Percentiles rank a stretch among this genome's conserved stretches.
Conservation (phyloP, 805 yeast genomes). For the Kuraishia cidri region DNA sequence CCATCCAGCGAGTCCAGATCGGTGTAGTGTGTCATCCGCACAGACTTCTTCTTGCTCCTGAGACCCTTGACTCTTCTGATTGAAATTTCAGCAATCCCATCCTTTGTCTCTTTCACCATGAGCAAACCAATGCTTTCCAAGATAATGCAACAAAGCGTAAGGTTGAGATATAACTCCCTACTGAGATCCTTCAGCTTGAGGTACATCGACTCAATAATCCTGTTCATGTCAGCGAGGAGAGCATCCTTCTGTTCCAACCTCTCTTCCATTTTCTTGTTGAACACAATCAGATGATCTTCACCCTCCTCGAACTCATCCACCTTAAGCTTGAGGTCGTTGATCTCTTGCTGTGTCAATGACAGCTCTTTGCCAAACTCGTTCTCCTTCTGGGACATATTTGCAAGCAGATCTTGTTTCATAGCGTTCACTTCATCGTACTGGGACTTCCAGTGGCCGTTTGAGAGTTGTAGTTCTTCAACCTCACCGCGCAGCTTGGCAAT, state of each 20-base stretch:
- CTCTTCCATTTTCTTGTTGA: conserved; percentile 27
- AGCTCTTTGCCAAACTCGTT: conserved; percentile 48
- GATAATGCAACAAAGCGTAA: conserved; percentile 43
- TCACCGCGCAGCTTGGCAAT: conserved; percentile 13
- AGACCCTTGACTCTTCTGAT: conserved; percentile 79
- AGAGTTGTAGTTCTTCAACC: conserved; percentile 11
- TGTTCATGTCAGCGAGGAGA: conserved; percentile 10
- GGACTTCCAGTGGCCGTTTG: conserved; percentile 7
- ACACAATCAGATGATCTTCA: conserved; percentile 28
- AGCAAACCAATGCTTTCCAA: conserved; percentile 75
- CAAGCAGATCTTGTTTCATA: conserved; percentile 56
- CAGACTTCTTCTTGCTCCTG: conserved; percentile 33
- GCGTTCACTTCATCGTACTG: conserved; percentile 16
- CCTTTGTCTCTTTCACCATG: conserved; percentile 32
- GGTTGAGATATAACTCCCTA: conserved; percentile 22
- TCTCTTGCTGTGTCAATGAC: conserved; percentile 35
- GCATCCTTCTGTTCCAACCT: conserved; percentile 14
- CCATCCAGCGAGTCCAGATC: too few species aligned
- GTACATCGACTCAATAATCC: conserved; percentile 13
- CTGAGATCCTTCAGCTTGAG: conserved; percentile 33
- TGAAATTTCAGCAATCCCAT: conserved; percentile 24
- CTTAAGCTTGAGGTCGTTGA: conserved; percentile 31
- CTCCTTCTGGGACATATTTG: conserved; percentile 61
- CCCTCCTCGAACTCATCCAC: conserved; percentile 42
- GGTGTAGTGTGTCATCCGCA: too few species aligned